Base-by-base conservation (phyloP, 768 basidiomycete species). In the Lentinula detonsa region DNA sequence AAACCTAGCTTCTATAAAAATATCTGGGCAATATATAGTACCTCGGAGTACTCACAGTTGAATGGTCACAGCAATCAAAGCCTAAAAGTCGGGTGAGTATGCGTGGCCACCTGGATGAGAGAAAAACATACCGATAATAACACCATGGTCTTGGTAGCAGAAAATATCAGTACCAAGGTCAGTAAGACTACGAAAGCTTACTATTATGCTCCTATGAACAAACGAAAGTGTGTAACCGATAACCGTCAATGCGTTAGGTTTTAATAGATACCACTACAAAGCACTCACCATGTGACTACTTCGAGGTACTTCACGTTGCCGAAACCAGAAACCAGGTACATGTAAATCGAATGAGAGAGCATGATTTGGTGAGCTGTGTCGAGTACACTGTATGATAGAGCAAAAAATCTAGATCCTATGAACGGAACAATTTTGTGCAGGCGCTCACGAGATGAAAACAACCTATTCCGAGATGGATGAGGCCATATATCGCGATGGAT, bases 351-450 rank as follows among this genome's bases (percentile, higher is more conserved):
- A 33, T 60, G 59, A n/a, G 18, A 52, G 37, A 60, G 49, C 59
- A 60, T 60, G 6, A 52, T 18, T 42, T 60, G 49, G n/a, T 60
- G 59, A n/a, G 33, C 18, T 5, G 59, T 60, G n/a, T 60, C 59
- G 10, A 60, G 40, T 1, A 52, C 23, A 31, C 59, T 60, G 23
- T 42, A 33, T 4, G 7, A 7, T 11, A 21, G 45, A 15, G 10
- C 37, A 6, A 39, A 1, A 13, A 13, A 39, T 1, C 3, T 6
- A 46, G 13, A 18, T 16, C 18, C 4, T n/a, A 43, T 3, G 8
- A 48, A 21, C 7, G 18, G 9, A 4, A n/a, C 6, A 16, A 23
- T 46, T 21, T 21, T 8, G 4, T 7, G 46, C 4, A 48, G 7
- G 10, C 18, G 28, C 59, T 21, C 10, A 60, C 59, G 35, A 60